Evolutionary conservation across 345 rosid genomes (phyloP).

Genomic region (Arabidopsis thaliana): TAIR10.1 NC_003074.8:8420001-8420500

Average conservation of each 20-base stretch:
- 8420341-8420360: constrained; percentile 72
- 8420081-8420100: too few species aligned
- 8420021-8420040: too few species aligned
- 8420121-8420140: too few species aligned
- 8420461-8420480: not conserved
- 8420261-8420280: not conserved
- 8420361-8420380: constrained; percentile 69
- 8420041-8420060: too few species aligned
- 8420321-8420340: constrained; percentile 44
- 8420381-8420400: constrained; percentile 69
- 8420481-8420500: constrained; percentile 19
- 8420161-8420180: not conserved
- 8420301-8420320: constrained; percentile 54
- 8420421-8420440: constrained; percentile 51
- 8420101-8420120: too few species aligned
- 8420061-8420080: too few species aligned
- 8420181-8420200: too few species aligned
- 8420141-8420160: constrained; percentile 47
- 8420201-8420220: too few species aligned
- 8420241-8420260: not conserved
- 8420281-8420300: constrained; percentile 57
- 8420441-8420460: not conserved
- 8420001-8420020: too few species aligned
- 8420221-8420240: not conserved
- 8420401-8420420: constrained; percentile 68